phyloP scores from a whole-genome alignment of 805 yeast species.

The Candida ponderosae region DNA sequence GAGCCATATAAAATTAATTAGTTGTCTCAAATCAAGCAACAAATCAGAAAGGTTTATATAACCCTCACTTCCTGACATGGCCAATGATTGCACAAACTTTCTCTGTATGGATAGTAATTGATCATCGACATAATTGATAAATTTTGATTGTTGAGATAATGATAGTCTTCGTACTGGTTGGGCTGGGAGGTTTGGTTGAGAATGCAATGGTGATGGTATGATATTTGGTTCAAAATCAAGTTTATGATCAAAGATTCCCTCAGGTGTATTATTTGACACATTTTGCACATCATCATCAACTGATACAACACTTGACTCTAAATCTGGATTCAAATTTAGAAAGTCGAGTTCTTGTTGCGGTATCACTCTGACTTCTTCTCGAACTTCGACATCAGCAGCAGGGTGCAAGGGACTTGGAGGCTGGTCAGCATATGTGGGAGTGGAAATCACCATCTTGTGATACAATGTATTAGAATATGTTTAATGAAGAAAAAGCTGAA shows the following conservation, averaged over 20 bases:
- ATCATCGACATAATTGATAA: constrained; percentile 48
- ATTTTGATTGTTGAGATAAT: constrained; percentile 45
- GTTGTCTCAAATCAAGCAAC: constrained; percentile 34
- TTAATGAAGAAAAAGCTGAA: too few relatives aligned
- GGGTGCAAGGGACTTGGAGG: constrained; percentile 20
- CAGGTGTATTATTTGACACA: background rate
- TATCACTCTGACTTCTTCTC: constrained; percentile 4
- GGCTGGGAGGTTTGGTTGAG: background rate
- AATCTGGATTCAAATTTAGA: constrained; percentile 18
- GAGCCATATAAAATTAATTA: constrained; percentile 55
- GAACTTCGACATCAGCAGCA: constrained; percentile 6
- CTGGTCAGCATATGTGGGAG: constrained; percentile 7
- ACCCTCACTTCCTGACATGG: constrained; percentile 22
- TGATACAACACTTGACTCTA: constrained; percentile 2
- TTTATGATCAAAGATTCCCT: background rate
- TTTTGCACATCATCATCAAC: background rate
- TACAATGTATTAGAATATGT: too few relatives aligned
- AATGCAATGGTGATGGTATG: constrained; percentile 7
- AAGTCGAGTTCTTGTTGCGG: constrained; percentile 13
- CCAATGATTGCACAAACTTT: constrained; percentile 38
- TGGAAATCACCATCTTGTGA: too few relatives aligned
- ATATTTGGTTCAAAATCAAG: constrained; percentile 7
- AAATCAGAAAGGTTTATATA: constrained; percentile 26
- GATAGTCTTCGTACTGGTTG: constrained; percentile 24
- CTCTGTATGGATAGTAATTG: constrained; percentile 47